Conservation (phyloP, 371 early-diverging fungal genomes). For the Apophysomyces trapeziformis region DNA sequence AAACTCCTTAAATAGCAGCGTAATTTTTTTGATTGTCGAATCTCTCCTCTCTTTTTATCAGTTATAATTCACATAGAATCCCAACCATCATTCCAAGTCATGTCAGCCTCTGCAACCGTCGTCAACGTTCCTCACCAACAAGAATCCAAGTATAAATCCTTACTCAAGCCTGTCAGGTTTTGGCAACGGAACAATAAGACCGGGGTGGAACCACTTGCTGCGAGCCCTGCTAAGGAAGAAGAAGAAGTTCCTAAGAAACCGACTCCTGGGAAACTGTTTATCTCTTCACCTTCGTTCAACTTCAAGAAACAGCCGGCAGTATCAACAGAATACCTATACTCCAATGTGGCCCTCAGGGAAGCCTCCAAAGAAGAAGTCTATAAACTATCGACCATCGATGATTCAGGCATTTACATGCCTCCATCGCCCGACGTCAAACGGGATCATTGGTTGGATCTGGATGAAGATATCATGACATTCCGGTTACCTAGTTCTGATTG, state of each 20-base stretch:
- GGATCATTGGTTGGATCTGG: slow-evolving; percentile 34
- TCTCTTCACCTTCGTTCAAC: background rate
- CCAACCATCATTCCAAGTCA: background rate
- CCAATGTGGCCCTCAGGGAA: slow-evolving; percentile 32
- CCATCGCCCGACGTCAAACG: slow-evolving; percentile 41
- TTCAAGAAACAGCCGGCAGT: slow-evolving; percentile 7
- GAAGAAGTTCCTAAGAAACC: background rate
- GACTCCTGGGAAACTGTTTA: background rate
- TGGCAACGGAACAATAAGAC: slow-evolving; percentile 18
- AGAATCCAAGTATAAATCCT: slow-evolving; percentile 18
- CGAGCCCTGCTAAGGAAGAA: background rate
- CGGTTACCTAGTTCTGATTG: slow-evolving; percentile 38
- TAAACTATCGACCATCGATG: slow-evolving; percentile 47
- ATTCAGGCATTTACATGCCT: slow-evolving; percentile 43
- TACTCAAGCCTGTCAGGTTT: slow-evolving; percentile 21
- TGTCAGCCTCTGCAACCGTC: slow-evolving; percentile 4
- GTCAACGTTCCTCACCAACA: background rate
- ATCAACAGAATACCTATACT: slow-evolving; percentile 4
- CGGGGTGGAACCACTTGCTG: background rate
- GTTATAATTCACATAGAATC: too few species aligned
- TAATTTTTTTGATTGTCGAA: too few species aligned
- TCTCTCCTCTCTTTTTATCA: too few species aligned
- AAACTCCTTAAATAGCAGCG: too few species aligned
- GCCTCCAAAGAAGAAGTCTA: slow-evolving; percentile 32
- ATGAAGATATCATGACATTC: slow-evolving; percentile 32